Base-by-base conservation (phyloP, 176 grass and related monocot genomes). In the Cocos nucifera region DNA sequence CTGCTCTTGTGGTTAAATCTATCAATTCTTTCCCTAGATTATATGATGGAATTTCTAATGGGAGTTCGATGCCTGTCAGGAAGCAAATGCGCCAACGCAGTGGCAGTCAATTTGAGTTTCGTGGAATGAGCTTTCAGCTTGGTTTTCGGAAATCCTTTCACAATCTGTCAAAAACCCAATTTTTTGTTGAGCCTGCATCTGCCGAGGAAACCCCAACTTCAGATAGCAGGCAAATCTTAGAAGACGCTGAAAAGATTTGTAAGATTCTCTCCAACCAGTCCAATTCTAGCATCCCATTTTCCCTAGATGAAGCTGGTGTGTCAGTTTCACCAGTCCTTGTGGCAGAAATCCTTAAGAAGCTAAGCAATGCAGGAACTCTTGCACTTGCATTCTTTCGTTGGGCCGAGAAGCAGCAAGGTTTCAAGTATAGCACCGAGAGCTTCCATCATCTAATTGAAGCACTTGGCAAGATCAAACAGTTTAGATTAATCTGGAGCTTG, bases 401-500 rank as follows among this genome's bases (percentile, higher is more conserved):
- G 86, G 86, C 82, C 0, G 82, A 90, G 82, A 86, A 73, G 30
- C 82, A 82, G 69, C 28, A 86, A 7, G 78, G 75, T 53, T 90
- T 90, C 24, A 30, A 52, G 26, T 74, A 90, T 48, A 82, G 75
- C 6, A 14, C 78, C 1, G 82, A 79, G 22, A 49, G 75, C 63
- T 86, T 78, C 71, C 86, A 90, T 69, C 61, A 85, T 56, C 56
- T 90, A 35, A 90, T 90, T 4, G 86, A 90, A 58, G 82, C 86
- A 17, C 86, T 90, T 9, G 82, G 82, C 14, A 90, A 90, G 73
- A 88, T 88, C 59, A 88, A 88, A 27, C 85, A 83, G 61, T 88
- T 83, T 71, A 72, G 22, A 57, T 56, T 83, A 63, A 71, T 88
- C 50, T 88, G 80, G 85, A 79, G 61, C 67, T 80, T 88, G 59